Evolutionary conservation across 75 land plant genomes (phyloP).

Genomic region (Cunninghamia lanceolata): DNA sequence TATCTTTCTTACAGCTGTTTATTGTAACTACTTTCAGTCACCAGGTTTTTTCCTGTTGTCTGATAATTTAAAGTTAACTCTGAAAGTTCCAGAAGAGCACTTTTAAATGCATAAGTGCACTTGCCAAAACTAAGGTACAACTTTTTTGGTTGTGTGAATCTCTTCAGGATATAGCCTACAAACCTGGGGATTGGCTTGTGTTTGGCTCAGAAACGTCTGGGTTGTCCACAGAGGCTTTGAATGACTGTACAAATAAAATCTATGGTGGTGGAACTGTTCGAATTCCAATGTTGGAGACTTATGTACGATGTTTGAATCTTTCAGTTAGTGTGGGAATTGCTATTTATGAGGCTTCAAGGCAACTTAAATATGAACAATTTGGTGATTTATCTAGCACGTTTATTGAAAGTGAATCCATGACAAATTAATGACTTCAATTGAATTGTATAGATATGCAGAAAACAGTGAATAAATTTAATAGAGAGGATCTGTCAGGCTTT

Average conservation of each 20-base stretch:
- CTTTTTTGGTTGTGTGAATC: neutral
- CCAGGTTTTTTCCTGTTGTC: neutral
- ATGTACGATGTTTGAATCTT: constrained; percentile 90
- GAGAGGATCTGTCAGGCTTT: neutral
- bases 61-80: neutral
- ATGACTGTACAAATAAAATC: constrained; percentile 50
- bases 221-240: constrained; percentile 66
- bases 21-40: neutral
- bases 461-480: neutral
- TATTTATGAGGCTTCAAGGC: constrained; percentile 92
- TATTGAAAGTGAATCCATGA: neutral
- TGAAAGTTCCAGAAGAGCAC: neutral
- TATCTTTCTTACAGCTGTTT: neutral
- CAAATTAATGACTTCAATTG: neutral
- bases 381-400: neutral
- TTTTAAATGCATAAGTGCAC: neutral
- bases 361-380: constrained; percentile 72
- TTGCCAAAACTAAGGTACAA: neutral
- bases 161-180: constrained; percentile 82
- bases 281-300: constrained; percentile 92
- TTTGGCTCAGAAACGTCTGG: constrained; percentile 94
- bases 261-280: constrained; percentile 83
- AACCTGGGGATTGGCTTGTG: constrained; percentile 87
- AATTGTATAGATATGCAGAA: neutral
- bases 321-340: constrained; percentile 94